A percentile compares a stretch with the other conserved stretches of the same genome.
These are phyloP conservation scores for Flammula alnicola DNA, from an alignment of 1,284 basidiomycete genomes.

Conservation along the genomic window DNA sequence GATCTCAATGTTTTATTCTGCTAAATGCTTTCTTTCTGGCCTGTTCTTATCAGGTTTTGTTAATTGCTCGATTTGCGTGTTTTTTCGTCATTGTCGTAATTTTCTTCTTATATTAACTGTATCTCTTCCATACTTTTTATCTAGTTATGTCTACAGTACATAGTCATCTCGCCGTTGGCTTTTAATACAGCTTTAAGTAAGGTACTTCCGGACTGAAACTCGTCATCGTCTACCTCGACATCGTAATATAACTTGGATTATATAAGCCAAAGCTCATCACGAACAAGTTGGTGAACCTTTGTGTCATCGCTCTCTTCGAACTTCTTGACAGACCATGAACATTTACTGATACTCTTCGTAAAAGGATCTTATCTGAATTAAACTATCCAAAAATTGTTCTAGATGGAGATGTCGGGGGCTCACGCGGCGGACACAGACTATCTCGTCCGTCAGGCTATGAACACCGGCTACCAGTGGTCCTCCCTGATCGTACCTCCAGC, in stretches of 20 bases:
- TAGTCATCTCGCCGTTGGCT: not conserved
- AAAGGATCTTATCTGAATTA: not conserved
- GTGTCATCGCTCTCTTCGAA: too few species aligned
- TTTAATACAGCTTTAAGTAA: not conserved
- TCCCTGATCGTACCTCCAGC: slow-evolving; percentile 64
- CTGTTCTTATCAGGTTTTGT: slow-evolving; percentile 6
- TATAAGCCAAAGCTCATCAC: too few species aligned
- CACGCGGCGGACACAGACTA: slow-evolving; percentile 46
- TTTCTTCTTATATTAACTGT: slow-evolving; percentile 16
- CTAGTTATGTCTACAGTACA: slow-evolving; percentile 4
- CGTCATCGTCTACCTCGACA: too few species aligned
- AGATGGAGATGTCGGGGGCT: slow-evolving; percentile 26
- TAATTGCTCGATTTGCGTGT: slow-evolving; percentile 12
- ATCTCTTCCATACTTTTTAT: slow-evolving; percentile 8
- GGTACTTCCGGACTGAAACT: too few species aligned
- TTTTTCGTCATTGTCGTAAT: slow-evolving; percentile 12
- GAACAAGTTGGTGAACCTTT: too few species aligned
- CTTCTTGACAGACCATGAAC: slow-evolving; percentile 4
- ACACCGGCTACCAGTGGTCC: slow-evolving; percentile 65
- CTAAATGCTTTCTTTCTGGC: slow-evolving; percentile 7
- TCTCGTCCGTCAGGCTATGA: slow-evolving; percentile 65
- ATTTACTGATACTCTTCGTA: not conserved
- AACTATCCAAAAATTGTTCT: not conserved
- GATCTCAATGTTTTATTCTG: slow-evolving; percentile 12
- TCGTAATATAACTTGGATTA: too few species aligned